Percentiles rank a stretch among this genome's conserved stretches.
These are phyloP conservation scores for Macaranga tanarius DNA, from an alignment of 441 rosid species.

Conservation along the genomic window DNA sequence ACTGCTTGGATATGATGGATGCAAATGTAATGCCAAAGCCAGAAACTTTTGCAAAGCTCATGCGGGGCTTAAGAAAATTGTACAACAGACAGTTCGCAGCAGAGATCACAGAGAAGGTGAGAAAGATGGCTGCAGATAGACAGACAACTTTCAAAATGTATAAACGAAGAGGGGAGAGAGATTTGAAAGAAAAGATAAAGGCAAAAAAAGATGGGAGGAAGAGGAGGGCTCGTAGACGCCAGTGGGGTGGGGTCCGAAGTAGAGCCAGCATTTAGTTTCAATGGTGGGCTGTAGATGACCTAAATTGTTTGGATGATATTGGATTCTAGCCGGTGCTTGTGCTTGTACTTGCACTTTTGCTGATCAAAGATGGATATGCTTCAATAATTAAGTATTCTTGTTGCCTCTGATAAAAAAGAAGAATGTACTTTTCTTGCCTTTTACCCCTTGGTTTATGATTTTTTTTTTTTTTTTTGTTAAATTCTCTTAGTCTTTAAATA, in stretches of 20 bases:
- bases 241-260: slow-evolving; percentile 33
- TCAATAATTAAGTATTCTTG: background rate
- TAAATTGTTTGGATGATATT: background rate
- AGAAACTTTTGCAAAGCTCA: slow-evolving; percentile 77
- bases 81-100: slow-evolving; percentile 70
- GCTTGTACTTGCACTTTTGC: background rate
- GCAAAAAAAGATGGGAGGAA: slow-evolving; percentile 50
- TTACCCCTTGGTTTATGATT: background rate
- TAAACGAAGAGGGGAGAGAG: slow-evolving; percentile 78
- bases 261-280: slow-evolving; percentile 38
- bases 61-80: slow-evolving; percentile 68
- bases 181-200: slow-evolving; percentile 61
- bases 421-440: background rate
- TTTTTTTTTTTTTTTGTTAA: background rate
- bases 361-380: slow-evolving; percentile 3
- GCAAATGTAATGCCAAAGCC: slow-evolving; percentile 76
- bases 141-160: slow-evolving; percentile 74
- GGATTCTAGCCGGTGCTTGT: background rate
- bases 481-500: background rate
- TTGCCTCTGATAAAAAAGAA: no score
- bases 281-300: background rate
- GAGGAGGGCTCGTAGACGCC: slow-evolving; percentile 49
- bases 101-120: slow-evolving; percentile 82
- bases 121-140: slow-evolving; percentile 81
- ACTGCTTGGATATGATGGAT: slow-evolving; percentile 89